Conservation (phyloP, 139 green algal species). For the Picochlorum sp. region DNA sequence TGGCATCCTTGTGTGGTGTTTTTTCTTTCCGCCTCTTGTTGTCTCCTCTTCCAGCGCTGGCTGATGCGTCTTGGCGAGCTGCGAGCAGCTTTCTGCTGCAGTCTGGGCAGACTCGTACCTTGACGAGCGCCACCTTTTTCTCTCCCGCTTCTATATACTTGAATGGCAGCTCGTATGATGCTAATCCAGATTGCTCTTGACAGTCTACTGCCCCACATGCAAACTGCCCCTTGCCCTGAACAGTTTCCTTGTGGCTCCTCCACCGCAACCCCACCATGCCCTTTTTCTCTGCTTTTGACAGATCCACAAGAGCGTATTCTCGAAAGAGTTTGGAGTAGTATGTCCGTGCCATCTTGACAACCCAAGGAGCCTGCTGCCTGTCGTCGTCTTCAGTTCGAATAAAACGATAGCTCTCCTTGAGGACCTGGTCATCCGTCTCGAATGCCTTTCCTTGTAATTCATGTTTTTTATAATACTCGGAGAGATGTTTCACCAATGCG, state of each 20-base stretch:
- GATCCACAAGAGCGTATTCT: constrained; percentile 86
- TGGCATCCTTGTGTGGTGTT: constrained; percentile 8
- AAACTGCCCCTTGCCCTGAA: constrained; percentile 83
- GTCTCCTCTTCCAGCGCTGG: neutral
- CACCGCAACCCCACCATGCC: constrained; percentile 78
- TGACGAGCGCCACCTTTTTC: constrained; percentile 62
- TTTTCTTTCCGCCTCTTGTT: no score
- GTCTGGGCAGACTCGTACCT: constrained; percentile 58
- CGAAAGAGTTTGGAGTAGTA: constrained; percentile 87
- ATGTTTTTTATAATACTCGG: no score
- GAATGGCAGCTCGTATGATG: constrained; percentile 82
- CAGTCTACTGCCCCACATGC: constrained; percentile 64
- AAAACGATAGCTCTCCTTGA: no score
- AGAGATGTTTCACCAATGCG: no score
- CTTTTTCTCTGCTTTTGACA: constrained; percentile 55
- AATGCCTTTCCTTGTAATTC: no score
- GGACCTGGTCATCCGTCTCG: no score
- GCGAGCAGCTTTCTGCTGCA: constrained; percentile 33
- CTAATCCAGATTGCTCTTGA: constrained; percentile 42
- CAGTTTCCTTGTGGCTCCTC: constrained; percentile 74
- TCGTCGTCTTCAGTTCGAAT: no score
- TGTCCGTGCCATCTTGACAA: constrained; percentile 50
- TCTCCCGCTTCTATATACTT: constrained; percentile 70
- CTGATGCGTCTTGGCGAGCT: neutral
- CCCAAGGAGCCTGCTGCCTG: constrained; percentile 9